These are phyloP conservation scores for Termitomyces bulborhizus DNA, from an alignment of 768 basidiomycete species.

Conservation along the genomic window DNA sequence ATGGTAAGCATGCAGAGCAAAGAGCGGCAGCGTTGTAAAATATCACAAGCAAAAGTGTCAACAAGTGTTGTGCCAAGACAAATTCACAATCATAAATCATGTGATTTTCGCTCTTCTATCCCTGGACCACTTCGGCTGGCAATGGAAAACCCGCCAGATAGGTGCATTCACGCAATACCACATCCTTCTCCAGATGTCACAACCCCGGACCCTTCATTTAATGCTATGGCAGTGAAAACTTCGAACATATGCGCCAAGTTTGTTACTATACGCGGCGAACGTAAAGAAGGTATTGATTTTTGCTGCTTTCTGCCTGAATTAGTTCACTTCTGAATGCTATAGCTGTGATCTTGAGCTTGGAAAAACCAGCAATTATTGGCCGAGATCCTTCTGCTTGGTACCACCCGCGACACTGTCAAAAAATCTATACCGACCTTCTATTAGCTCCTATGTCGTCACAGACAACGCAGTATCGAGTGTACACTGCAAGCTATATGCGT, in stretches of 20 bases:
- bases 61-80: no score
- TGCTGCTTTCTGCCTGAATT: neutral
- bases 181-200: neutral
- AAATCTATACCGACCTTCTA: neutral
- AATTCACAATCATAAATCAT: neutral
- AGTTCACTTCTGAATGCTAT: neutral
- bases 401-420: neutral
- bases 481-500: slow-evolving; percentile 82
- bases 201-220: neutral
- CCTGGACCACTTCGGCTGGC: neutral
- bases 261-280: slow-evolving; percentile 52
- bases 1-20: no score
- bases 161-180: neutral
- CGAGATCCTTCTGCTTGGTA: slow-evolving; percentile 68
- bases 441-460: slow-evolving; percentile 58
- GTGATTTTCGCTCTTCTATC: neutral
- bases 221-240: neutral
- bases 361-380: slow-evolving; percentile 63
- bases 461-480: slow-evolving; percentile 61
- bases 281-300: slow-evolving; percentile 50
- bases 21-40: no score
- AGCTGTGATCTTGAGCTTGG: slow-evolving; percentile 58
- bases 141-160: neutral
- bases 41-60: no score
- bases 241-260: slow-evolving; percentile 69